Evolutionary conservation across 345 rosid species (phyloP), one percentile per base, ranked within the genome.

Genomic region (Rhodamnia rubescens): DNA sequence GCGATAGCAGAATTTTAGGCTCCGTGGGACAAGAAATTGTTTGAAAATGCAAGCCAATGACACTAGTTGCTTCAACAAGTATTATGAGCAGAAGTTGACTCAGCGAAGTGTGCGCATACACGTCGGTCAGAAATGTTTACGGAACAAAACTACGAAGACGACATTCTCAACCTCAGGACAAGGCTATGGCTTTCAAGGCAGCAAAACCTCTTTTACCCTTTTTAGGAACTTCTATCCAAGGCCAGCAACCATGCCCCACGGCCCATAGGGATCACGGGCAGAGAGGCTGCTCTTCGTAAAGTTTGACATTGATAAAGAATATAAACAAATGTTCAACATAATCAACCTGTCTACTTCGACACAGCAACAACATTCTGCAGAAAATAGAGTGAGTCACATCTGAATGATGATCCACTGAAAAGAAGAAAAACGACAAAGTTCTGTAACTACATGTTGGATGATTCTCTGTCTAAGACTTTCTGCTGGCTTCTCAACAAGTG

Each of bases 351-450:
- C 93, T 95, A 96, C 93, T 93, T 97, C 1, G 95, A 95, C 84
- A 97, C 96, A 82, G 94, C 98, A 49, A 96, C 94, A 85, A 97
- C 94, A 90, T 97, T 96, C 99, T 96, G 98, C 84, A 91, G 89
- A 89, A 54, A 10, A 59, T 59, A 42, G 51, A 59, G 36, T 3
- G 26, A 82, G n/a, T 14, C 58, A 5, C 53, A 29, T 53, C 29
- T 7, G 58, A 27, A 82, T 40, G 53, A 51, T 32, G 49, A 29
- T 24, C 50, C 13, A 27, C 64, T 27, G 75, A 40, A 27, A 85
- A 40, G 50, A 36, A n/a, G 8, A 29, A 7, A 44, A 74, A 69
- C 6, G n/a, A 22, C 52, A 52, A 82, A 22, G 27, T 7, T 29
- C 7, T 27, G 85, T 86, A 84, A 75, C 87, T 92, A 95, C 99